Conservation (phyloP, 495 filamentous ascomycete genomes). For the Penicillium robsamsonii region DNA sequence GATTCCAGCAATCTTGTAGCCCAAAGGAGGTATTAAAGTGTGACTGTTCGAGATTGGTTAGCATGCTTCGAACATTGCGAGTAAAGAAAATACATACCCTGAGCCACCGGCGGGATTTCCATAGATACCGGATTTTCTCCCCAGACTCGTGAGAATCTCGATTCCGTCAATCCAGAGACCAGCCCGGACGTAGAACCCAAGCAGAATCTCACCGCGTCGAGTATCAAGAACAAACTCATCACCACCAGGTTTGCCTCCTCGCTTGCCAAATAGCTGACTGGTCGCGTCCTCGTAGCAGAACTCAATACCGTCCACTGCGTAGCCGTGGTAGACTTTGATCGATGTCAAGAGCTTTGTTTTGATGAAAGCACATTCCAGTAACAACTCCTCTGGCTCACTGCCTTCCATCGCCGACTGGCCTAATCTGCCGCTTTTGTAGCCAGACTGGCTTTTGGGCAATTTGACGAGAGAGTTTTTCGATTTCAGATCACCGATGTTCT, state of each 20-base stretch:
- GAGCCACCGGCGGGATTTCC: slow-evolving; percentile 80
- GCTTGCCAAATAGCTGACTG: slow-evolving; percentile 85
- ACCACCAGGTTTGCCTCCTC: slow-evolving; percentile 70
- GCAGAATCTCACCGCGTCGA: slow-evolving; percentile 77
- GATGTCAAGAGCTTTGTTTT: slow-evolving; percentile 72
- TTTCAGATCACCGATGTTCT: slow-evolving; percentile 65
- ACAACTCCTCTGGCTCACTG: slow-evolving; percentile 67
- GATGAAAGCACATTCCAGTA: slow-evolving; percentile 67
- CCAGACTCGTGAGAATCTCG: slow-evolving; percentile 84
- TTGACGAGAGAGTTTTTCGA: slow-evolving; percentile 72
- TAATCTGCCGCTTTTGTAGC: slow-evolving; percentile 74
- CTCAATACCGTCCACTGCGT: slow-evolving; percentile 80
- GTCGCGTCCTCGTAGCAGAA: slow-evolving; percentile 89
- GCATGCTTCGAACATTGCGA: slow-evolving; percentile 13
- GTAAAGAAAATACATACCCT: slow-evolving; percentile 57
- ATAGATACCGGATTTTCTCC: slow-evolving; percentile 79
- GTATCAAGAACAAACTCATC: slow-evolving; percentile 81
- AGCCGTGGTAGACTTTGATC: slow-evolving; percentile 75
- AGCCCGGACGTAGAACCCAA: slow-evolving; percentile 82
- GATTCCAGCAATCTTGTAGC: slow-evolving; percentile 84
- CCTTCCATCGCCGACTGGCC: slow-evolving; percentile 71
- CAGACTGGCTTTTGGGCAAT: slow-evolving; percentile 67
- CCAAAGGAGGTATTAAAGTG: slow-evolving; percentile 84
- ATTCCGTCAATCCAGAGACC: slow-evolving; percentile 87
- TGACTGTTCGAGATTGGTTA: slow-evolving; percentile 53